Conservation (phyloP, 2,329 filamentous ascomycete species). For the Fonsecaea erecta region DNA sequence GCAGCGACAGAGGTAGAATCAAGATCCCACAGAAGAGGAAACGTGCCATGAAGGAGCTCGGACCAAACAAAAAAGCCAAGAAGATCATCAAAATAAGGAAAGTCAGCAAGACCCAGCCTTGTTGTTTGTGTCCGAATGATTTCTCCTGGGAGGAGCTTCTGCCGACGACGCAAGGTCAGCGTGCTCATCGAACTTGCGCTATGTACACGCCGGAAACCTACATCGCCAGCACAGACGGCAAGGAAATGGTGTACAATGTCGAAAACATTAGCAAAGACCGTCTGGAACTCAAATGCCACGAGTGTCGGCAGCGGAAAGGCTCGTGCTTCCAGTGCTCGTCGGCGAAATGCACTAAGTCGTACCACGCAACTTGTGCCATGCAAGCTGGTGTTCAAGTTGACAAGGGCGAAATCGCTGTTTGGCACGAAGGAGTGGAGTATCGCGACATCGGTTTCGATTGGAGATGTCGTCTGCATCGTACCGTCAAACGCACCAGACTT, state of each 20-base stretch:
- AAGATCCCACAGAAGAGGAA: conserved; percentile 70
- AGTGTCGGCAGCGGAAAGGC: conserved; percentile 91
- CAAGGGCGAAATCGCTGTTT: conserved; percentile 79
- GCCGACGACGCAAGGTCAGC: conserved; percentile 82
- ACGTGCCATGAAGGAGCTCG: conserved; percentile 49
- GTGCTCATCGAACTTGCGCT: conserved; percentile 86
- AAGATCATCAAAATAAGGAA: conserved; percentile 79
- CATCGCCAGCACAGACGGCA: conserved; percentile 71
- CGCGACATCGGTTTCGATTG: conserved; percentile 91
- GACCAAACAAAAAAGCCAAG: conserved; percentile 61
- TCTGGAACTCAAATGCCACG: conserved; percentile 89
- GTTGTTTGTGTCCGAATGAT: conserved; percentile 90
- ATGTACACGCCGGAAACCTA: conserved; percentile 91
- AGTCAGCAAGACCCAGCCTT: conserved; percentile 63
- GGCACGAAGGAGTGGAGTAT: conserved; percentile 89
- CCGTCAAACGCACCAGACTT: conserved; percentile 79
- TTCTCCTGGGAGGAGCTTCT: conserved; percentile 80
- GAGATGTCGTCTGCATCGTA: conserved; percentile 90
- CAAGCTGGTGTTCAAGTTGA: conserved; percentile 92
- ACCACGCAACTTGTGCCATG: conserved; percentile 92
- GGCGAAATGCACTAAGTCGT: conserved; percentile 90
- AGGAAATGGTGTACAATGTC: conserved; percentile 77
- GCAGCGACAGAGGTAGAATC: conserved; percentile 71
- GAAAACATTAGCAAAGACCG: conserved; percentile 83
- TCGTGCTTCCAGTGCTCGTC: conserved; percentile 96